Base-by-base conservation (phyloP, 768 basidiomycete species). In the Mycena floridula region DNA sequence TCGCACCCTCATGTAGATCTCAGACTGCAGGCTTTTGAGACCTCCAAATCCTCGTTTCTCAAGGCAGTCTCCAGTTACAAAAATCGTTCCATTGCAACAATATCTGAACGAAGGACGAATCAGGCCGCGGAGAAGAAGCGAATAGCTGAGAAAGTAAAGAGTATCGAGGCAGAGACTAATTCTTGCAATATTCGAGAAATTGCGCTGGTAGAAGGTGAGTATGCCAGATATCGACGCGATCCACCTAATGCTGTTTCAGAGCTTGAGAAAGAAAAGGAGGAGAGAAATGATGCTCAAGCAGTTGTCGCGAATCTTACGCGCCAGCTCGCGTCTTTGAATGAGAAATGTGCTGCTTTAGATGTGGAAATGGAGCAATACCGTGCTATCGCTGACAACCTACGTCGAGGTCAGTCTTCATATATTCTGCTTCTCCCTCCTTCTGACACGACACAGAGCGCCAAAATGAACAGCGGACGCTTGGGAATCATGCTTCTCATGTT, bases 151-250 rank as follows among this genome's bases (percentile, higher is more conserved):
- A 79, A 77, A 57, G 76, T 65, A 7, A 72, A 79, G 36, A 69
- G 75, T 7, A 69, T 80, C 0, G 85, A 92, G 58, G 54, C 67
- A 0, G 84, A 90, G 61, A 91, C 77, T 2, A 81, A 78, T 43
- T 69, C 81, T 36, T 90, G 86, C 64, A 87, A 90, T 52, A 58
- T 86, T 42, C 75, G 71, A 54, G 91, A 93, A 62, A 82, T 89
- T 24, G 82, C 88, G 42, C 72, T 94, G 44, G 72, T 89, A 2
- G 75, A 78, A 45, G 77, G 90, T 91, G 21, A 30, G 59, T n/a
- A n/a, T n/a, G n/a, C 20, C 28, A 36, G 24, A 35, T 37, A 26
- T 35, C n/a, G 77, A 66, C 20, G 25, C 3, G 25, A 44, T 15
- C 20, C 22, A 20, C 15, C 9, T 28, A 32, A 18, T 37, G 20